A percentile compares a stretch with the other conserved stretches of the same genome.
These are phyloP conservation scores for Aspergillus caelatus DNA, from an alignment of 2,329 filamentous ascomycete genomes.

Conservation along the genomic window DNA sequence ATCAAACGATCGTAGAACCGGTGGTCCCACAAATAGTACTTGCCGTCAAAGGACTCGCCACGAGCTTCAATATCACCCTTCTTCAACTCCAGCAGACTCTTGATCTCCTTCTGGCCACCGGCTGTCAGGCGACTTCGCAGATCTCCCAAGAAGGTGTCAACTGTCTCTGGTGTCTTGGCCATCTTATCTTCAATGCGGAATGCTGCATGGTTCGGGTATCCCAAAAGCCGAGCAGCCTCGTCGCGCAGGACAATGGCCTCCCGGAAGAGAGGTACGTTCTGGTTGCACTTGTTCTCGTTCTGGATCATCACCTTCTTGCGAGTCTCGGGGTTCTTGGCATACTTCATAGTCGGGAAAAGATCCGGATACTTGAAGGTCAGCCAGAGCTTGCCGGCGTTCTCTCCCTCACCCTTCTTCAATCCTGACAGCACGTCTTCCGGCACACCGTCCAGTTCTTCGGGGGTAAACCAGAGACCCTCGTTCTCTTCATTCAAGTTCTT, in stretches of 20 bases:
- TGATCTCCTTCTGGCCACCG: constrained; percentile 50
- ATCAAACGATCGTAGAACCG: constrained; percentile 55
- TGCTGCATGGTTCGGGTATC: constrained; percentile 55
- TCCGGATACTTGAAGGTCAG: constrained; percentile 56
- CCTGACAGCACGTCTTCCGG: constrained; percentile 52
- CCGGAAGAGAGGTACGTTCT: constrained; percentile 54
- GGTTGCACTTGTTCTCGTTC: constrained; percentile 56
- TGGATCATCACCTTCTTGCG: constrained; percentile 49
- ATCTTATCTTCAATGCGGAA: constrained; percentile 59
- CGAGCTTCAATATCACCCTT: constrained; percentile 51
- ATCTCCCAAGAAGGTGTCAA: constrained; percentile 55
- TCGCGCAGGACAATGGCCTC: constrained; percentile 54
- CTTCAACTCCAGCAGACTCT: constrained; percentile 51
- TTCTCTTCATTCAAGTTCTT: constrained; percentile 57
- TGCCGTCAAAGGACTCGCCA: constrained; percentile 44
- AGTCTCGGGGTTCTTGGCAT: constrained; percentile 49
- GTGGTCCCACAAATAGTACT: constrained; percentile 57
- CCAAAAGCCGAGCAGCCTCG: constrained; percentile 53
- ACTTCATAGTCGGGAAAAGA: constrained; percentile 53
- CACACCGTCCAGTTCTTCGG: constrained; percentile 51
- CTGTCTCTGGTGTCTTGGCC: constrained; percentile 55
- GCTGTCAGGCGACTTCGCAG: constrained; percentile 46
- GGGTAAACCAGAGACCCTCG: constrained; percentile 55
- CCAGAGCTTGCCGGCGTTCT: constrained; percentile 51
- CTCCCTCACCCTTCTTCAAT: constrained; percentile 51